These are phyloP conservation scores for Pseudocohnilembus persalinus DNA, from an alignment of 169 alveolate genomes.

Conservation along the genomic window DNA sequence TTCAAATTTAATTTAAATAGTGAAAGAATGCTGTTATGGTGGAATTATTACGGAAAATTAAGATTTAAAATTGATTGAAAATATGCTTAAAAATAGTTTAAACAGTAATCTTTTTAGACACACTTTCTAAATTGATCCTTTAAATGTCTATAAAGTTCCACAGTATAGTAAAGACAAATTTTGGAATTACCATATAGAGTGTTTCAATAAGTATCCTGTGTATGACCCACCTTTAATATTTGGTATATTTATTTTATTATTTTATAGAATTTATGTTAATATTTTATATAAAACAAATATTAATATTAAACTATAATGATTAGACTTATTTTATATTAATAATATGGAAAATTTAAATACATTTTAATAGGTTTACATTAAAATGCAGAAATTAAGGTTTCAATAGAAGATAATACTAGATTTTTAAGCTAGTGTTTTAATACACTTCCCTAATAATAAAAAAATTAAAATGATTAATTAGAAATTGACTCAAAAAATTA, in stretches of 20 bases:
- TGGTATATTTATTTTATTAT: neutral
- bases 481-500: too few species aligned
- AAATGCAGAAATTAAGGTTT: too few species aligned
- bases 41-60: neutral
- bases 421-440: too few species aligned
- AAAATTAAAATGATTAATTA: too few species aligned
- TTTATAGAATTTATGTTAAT: too few species aligned
- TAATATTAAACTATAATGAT: too few species aligned
- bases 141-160: neutral
- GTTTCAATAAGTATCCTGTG: neutral
- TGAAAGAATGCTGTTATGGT: neutral
- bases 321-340: too few species aligned
- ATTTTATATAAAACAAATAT: too few species aligned
- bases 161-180: neutral
- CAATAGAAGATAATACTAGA: too few species aligned
- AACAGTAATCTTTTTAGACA: neutral
- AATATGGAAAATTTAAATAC: too few species aligned
- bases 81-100: neutral
- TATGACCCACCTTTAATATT: neutral
- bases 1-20: neutral
- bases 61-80: neutral
- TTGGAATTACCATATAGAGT: neutral
- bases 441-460: too few species aligned
- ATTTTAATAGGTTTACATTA: too few species aligned
- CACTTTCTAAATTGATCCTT: neutral